These are phyloP conservation scores for Saccharum spontaneum DNA, from an alignment of 176 grass and related monocot genomes.

Conservation along the genomic window DNA sequence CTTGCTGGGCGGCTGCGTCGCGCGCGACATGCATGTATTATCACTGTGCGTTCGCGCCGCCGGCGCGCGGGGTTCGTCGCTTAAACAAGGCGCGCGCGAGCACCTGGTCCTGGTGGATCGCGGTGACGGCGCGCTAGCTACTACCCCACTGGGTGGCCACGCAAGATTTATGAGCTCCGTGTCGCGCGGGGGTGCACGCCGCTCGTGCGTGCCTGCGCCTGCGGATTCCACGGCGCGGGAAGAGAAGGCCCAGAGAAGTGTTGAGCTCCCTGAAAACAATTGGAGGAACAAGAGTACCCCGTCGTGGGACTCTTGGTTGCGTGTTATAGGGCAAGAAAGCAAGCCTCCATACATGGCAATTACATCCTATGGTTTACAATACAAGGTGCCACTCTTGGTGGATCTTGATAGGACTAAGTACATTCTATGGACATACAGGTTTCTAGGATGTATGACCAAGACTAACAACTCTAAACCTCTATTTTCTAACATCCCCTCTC, in stretches of 20 bases:
- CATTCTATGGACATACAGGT: too few relatives aligned
- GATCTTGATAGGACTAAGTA: too few relatives aligned
- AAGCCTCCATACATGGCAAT: too few relatives aligned
- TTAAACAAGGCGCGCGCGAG: not conserved
- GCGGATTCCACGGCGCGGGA: slow-evolving; percentile 25
- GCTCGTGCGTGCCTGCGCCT: slow-evolving; percentile 18
- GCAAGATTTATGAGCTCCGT: slow-evolving; percentile 62
- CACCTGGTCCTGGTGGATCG: not conserved
- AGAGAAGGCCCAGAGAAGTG: not conserved
- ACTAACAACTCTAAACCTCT: too few relatives aligned
- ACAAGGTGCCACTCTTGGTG: too few relatives aligned
- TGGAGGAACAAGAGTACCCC: too few relatives aligned
- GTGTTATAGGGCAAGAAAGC: too few relatives aligned
- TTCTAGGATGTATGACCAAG: too few relatives aligned
- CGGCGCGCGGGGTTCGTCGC: not conserved
- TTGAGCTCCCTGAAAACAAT: too few relatives aligned
- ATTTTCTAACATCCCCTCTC: too few relatives aligned
- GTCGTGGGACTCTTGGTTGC: too few relatives aligned
- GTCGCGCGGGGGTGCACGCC: slow-evolving; percentile 30
- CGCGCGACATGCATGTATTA: slow-evolving; percentile 13
- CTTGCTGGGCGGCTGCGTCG: slow-evolving; percentile 35
- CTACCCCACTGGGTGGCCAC: slow-evolving; percentile 1
- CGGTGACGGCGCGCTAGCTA: not conserved
- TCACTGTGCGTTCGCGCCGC: not conserved
- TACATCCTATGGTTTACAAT: too few relatives aligned